Base-by-base conservation (phyloP, 148 eudicot species). In the Vaccinium myrtillus region DNA sequence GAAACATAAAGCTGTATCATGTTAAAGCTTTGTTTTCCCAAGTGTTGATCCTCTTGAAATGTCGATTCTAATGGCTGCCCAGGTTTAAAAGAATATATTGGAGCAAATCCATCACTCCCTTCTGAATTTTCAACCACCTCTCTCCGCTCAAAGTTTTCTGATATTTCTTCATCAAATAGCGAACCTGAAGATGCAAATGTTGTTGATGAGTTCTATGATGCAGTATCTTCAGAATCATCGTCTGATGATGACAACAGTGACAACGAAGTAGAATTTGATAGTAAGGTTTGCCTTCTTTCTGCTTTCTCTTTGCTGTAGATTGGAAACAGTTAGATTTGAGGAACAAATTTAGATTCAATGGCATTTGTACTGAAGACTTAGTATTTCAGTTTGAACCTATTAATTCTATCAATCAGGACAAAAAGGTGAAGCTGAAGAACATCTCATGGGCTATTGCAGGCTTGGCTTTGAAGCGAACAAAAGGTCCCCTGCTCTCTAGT, bases 141-240 rank as follows among this genome's bases (percentile, higher is more conserved):
- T 82, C 71, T 91, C 25, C 87, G 83, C 32, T 89, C 95, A 74
- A 91, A 90, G 86, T 75, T 86, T 77, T 89, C 91, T 59, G 87
- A 87, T 85, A 63, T 69, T 81, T 89, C 92, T 83, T 85, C 83
- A 77, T 87, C 95, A 21, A 85, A 71, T 84, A 82, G 88, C 83
- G 95, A 93, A 56, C 77, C 85, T 86, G 94, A 93, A 25, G 93
- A 90, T 79, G 79, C 84, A 30, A 88, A 85, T 83, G 85, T 89
- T 71, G 99, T 89, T 71, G 99, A 96, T 75, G 93, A 94, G 85
- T 96, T 94, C 86, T 93, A 96, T 87, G 99, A 94, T 91, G 98
- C 97, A 67, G 88, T 93, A 88, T 87, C 89, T 77, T 84, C 88
- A 65, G 96, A 91, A 75, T 91, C 95, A 39, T 90, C 92, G 2